Evolutionary conservation across 2,329 filamentous ascomycete species (phyloP).

Genomic region (Emmonsiellopsis sp.): DNA sequence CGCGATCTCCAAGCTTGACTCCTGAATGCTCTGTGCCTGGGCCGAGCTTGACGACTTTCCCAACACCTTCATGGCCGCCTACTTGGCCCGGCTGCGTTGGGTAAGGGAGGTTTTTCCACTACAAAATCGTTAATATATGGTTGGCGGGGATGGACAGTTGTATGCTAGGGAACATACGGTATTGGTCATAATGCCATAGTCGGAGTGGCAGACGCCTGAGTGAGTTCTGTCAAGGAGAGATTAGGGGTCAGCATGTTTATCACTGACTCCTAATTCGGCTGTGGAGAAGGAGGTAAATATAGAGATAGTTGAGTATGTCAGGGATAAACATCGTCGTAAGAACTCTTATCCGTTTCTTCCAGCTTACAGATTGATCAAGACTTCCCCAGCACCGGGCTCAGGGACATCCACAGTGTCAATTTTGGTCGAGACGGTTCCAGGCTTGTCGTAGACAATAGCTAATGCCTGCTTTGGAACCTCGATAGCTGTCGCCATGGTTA

Average conservation of each 20-base stretch:
- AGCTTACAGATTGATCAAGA: conserved; percentile 50
- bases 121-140: conserved; percentile 7
- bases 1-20: conserved; percentile 57
- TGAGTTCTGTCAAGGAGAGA: conserved; percentile 40
- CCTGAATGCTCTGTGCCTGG: conserved; percentile 46
- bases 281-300: no score
- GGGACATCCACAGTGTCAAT: conserved; percentile 55
- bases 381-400: conserved; percentile 53
- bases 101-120: conserved; percentile 49
- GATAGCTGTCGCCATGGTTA: conserved; percentile 8
- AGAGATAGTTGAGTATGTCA: no score
- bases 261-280: no score
- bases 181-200: conserved; percentile 49
- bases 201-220: conserved; percentile 56
- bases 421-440: conserved; percentile 55
- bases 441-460: conserved; percentile 55
- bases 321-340: background rate
- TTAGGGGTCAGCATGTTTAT: background rate
- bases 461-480: conserved; percentile 52
- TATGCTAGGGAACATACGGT: conserved; percentile 14
- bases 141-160: background rate
- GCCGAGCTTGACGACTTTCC: conserved; percentile 56
- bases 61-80: conserved; percentile 61
- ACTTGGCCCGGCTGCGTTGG: conserved; percentile 54
- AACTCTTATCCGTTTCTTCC: background rate